Evolutionary conservation across 345 rosid species (phyloP), one percentile per base, ranked within the genome.

Genomic region (Durio zibethinus): DNA sequence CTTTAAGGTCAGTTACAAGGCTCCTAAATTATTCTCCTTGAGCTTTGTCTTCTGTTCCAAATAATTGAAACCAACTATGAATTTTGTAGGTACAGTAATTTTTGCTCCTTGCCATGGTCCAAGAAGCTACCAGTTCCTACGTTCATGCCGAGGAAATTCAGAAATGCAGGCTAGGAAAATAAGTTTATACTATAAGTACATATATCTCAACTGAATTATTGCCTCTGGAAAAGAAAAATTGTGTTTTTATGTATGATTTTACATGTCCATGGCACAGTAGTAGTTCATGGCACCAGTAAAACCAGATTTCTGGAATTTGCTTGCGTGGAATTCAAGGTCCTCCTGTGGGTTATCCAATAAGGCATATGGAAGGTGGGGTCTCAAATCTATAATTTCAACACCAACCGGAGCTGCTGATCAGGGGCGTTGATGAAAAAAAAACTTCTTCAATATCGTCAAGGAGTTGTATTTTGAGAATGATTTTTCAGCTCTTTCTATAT

Each of bases 281-380:
- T 82, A 82, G 82, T 86, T 86, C 27, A 82, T 11, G 12, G 75
- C 80, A 15, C 80, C 83, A 0, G 83, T 80, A 75, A 86, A 84
- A 52, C 84, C 85, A 16, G 81, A 80, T 45, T 31, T 50, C 40
- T 76, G 77, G 75, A 82, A 84, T 68, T 81, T 60, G 45, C 38
- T 38, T 10, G 83, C 89, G 6, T 21, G 62, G 45, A 68, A 78
- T 50, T 78, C 82, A 11, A 84, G 82, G 12, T 84, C 83, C 45
- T 84, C 87, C 21, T 68, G 63, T 68, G 63, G n/a, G 80, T 68
- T 25, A 80, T 80, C 87, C 80, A 77, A 1, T 75, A 1, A 8
- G 84, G 83, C 70, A 82, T 67, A 82, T 67, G 0, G 78, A 74
- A 47, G 77, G 43, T 7, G 82, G 82, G 68, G 75, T 81, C 18